phyloP scores from a whole-genome alignment of 2,329 filamentous ascomycete species.

The Hypoxylon sp. region DNA sequence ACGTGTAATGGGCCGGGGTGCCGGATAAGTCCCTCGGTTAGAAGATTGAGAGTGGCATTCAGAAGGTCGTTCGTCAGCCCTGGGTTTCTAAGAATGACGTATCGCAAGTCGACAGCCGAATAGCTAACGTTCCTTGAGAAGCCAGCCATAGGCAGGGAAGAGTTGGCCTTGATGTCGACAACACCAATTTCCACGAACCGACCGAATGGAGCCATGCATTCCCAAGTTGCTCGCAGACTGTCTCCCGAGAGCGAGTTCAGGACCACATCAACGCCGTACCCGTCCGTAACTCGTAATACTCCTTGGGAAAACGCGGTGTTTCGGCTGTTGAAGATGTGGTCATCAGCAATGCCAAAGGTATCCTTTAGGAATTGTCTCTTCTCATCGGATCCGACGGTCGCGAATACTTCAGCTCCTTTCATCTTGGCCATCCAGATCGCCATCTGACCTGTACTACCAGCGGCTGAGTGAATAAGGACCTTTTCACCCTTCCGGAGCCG shows the following conservation, averaged over 20 bases:
- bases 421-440: constrained; percentile 34
- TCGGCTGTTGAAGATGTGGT: constrained; percentile 55
- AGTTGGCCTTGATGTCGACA: constrained; percentile 56
- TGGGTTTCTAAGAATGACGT: constrained; percentile 38
- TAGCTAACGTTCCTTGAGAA: constrained; percentile 55
- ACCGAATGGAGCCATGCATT: constrained; percentile 57
- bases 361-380: constrained; percentile 54
- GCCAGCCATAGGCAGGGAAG: constrained; percentile 57
- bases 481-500: constrained; percentile 31
- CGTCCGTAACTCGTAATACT: constrained; percentile 50
- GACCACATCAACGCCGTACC: constrained; percentile 55
- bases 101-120: constrained; percentile 46
- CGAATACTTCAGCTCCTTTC: constrained; percentile 43
- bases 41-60: constrained; percentile 33
- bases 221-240: constrained; percentile 53
- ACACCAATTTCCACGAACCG: constrained; percentile 58
- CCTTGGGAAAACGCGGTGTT: constrained; percentile 53
- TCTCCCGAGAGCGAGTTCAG: constrained; percentile 56
- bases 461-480: constrained; percentile 38
- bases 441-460: constrained; percentile 39
- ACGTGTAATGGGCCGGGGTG: constrained; percentile 46
- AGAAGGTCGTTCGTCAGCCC: constrained; percentile 39
- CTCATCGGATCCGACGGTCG: constrained; percentile 53
- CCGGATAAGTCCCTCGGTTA: constrained; percentile 38
- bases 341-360: constrained; percentile 51